Percentiles rank a stretch among this genome's conserved stretches.
Evolutionary conservation across 805 yeast species (phyloP).

Genomic region (Saccharomycopsis babjevae): DNA sequence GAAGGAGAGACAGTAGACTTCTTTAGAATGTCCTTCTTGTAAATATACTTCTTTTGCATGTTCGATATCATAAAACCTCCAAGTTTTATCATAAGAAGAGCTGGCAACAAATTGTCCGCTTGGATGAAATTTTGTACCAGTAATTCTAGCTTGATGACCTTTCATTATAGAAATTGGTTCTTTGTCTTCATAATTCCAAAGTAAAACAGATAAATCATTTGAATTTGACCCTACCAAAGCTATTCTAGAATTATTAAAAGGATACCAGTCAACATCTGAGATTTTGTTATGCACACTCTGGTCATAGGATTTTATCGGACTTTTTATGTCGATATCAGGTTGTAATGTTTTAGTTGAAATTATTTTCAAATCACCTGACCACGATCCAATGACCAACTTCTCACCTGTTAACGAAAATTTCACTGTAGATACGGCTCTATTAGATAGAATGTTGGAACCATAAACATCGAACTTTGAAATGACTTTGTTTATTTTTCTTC

Average conservation of each 20-base stretch:
- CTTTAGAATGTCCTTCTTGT: constrained; percentile 85
- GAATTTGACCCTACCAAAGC: constrained; percentile 34
- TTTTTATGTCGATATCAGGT: constrained; percentile 19
- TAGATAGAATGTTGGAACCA: constrained; percentile 65
- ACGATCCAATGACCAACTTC: constrained; percentile 57
- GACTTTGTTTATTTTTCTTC: constrained; percentile 33
- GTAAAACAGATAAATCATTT: constrained; percentile 32
- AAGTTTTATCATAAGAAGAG: constrained; percentile 76
- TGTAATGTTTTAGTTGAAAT: constrained; percentile 33
- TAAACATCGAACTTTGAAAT: constrained; percentile 29
- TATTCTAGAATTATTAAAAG: constrained; percentile 21
- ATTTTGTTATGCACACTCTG: constrained; percentile 56
- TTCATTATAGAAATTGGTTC: constrained; percentile 21
- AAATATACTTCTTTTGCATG: constrained; percentile 39
- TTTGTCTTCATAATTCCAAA: constrained; percentile 26
- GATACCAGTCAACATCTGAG: constrained; percentile 62
- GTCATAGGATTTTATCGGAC: constrained; percentile 20
- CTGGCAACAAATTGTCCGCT: constrained; percentile 44
- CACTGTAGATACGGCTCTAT: constrained; percentile 58
- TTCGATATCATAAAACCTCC: constrained; percentile 77
- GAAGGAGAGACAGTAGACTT: constrained; percentile 48
- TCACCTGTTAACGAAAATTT: constrained; percentile 32
- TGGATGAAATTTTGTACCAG: constrained; percentile 59
- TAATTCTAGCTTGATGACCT: constrained; percentile 50
- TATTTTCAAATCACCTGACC: constrained; percentile 67